Percentiles rank a stretch among this genome's conserved stretches.
phyloP scores from a whole-genome alignment of 1,284 basidiomycete genomes.

The Melampsora larici-populina region DNA sequence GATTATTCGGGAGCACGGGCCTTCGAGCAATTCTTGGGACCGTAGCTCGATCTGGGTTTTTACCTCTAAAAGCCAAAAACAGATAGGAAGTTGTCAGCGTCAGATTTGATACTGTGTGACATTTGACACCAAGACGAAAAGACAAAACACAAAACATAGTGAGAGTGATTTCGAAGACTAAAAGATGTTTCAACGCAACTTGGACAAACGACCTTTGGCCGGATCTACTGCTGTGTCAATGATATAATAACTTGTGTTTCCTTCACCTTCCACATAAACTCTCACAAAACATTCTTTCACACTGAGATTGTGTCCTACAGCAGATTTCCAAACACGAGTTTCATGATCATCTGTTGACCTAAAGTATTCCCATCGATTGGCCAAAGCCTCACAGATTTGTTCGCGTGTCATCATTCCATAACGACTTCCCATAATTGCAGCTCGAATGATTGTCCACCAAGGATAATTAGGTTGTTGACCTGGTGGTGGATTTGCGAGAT shows the following conservation, averaged over 20 bases:
- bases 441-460: constrained; percentile 43
- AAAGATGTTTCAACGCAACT: constrained; percentile 9
- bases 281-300: constrained; percentile 43
- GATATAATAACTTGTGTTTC: constrained; percentile 42
- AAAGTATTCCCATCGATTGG: constrained; percentile 40
- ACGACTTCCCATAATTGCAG: constrained; percentile 40
- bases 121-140: background rate
- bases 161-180: background rate
- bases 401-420: constrained; percentile 41
- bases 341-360: constrained; percentile 13
- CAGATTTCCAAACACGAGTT: constrained; percentile 38
- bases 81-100: background rate
- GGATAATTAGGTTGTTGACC: constrained; percentile 44
- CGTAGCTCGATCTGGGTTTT: constrained; percentile 19
- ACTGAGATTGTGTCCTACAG: constrained; percentile 39
- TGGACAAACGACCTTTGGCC: constrained; percentile 38
- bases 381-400: constrained; percentile 31
- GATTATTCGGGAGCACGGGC: constrained; percentile 20
- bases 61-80: constrained; percentile 12
- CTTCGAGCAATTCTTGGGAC: constrained; percentile 33
- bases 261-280: constrained; percentile 36
- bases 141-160: background rate
- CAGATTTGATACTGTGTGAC: background rate
- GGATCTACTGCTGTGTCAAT: constrained; percentile 41
- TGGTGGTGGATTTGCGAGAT: constrained; percentile 36